Base-by-base conservation (phyloP, 352 stramenopile species). In the Pythium insidiosum region DNA sequence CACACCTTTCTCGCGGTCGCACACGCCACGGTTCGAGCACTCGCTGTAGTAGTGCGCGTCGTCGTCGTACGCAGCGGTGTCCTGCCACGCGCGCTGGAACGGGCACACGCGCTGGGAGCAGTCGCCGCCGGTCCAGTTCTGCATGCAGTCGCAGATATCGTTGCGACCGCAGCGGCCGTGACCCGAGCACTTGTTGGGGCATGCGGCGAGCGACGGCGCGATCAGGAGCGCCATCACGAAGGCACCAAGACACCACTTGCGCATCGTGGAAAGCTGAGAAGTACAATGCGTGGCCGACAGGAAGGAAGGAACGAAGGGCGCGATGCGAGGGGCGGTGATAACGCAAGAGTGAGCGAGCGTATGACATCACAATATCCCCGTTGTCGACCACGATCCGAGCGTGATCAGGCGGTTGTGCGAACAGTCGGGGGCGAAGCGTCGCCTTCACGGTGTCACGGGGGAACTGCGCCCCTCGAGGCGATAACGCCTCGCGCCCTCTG, bases 111-210 rank as follows among this genome's bases (percentile, higher is more conserved):
- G 68, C 18, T 47, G 50, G 3, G 53, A 61, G 46, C 68, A 81
- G 52, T 81, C 68, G 15, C 62, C 63, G 15, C 61, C 55, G 37
- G 56, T 51, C 69, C 72, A 96, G 53, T 92, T 93, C 30, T 73
- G 68, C 61, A 92, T 84, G 66, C 86, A 96, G 16, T 59, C 56
- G 45, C 78, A 93, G 49, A 83, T 68, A 44, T 91, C 71, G 65
- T 74, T 85, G 45, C 63, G 51, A 47, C 68, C 73, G 50, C 85
- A 96, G 41, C 65, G 56, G 21, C 88, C 85, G 47, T 95, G 85
- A 21, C 80, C 83, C n/a, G 66, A 88, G 63, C 85, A 97, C 60
- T 85, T 86, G 73, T 95, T 96, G 16, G 69, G 64, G 31, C 69
- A 76, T 34, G 66, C 66, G 1, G 40, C 62, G 9, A 58, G 22